Conservation (phyloP, 1,139 yeast species). For the Hansenula anomala region DNA sequence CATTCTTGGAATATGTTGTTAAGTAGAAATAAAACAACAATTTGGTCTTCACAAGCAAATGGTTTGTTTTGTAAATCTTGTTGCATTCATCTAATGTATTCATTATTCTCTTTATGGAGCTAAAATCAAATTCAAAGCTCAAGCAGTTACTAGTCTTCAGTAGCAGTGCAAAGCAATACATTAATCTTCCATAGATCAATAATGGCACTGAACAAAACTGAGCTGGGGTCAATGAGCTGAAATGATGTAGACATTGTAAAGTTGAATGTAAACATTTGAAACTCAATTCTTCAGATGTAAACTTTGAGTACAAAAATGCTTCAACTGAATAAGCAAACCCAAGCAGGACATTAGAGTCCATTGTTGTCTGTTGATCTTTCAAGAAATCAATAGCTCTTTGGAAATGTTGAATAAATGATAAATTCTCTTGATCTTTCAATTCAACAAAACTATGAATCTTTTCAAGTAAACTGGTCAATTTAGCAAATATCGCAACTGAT, state of each 20-base stretch:
- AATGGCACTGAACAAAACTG: constrained; percentile 56
- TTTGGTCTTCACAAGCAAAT: constrained; percentile 17
- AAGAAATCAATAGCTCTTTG: constrained; percentile 37
- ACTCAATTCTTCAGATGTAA: constrained; percentile 47
- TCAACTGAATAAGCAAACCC: constrained; percentile 58
- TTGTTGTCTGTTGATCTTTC: constrained; percentile 13
- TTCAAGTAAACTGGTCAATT: constrained; percentile 58
- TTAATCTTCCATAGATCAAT: constrained; percentile 56
- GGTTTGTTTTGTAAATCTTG: constrained; percentile 12
- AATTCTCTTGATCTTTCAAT: constrained; percentile 28
- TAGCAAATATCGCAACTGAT: constrained; percentile 53
- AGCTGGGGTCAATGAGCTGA: constrained; percentile 36
- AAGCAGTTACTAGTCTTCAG: constrained; percentile 18
- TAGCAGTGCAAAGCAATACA: constrained; percentile 41
- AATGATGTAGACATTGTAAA: constrained; percentile 45
- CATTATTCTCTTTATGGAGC: constrained; percentile 11
- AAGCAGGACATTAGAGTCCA: constrained; percentile 14
- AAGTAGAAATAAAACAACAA: constrained; percentile 20
- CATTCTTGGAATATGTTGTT: constrained; percentile 23
- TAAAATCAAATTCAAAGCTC: constrained; percentile 13
- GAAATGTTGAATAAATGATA: constrained; percentile 36
- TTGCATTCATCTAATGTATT: constrained; percentile 13
- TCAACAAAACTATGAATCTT: constrained; percentile 52
- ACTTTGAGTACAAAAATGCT: constrained; percentile 70
- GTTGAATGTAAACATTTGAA: constrained; percentile 51